These are phyloP conservation scores for Colletotrichum sp. DNA, from an alignment of 2,329 filamentous ascomycete species.

Conservation along the genomic window DNA sequence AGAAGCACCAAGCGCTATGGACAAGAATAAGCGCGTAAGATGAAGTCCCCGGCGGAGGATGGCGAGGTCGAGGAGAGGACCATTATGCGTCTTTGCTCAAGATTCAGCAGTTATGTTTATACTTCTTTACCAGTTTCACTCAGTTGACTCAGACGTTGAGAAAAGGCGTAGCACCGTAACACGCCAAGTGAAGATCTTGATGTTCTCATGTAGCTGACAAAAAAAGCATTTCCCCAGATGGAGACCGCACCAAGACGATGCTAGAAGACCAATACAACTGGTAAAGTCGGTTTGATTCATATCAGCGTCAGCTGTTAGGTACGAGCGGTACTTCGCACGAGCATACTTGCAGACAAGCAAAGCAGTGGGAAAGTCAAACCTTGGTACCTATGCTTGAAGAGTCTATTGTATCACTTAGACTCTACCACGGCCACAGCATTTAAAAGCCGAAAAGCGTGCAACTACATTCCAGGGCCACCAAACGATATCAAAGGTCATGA, in stretches of 20 bases:
- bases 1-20: not conserved
- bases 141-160: not conserved
- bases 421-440: not conserved
- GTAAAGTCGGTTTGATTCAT: not conserved
- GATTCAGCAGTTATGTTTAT: not conserved
- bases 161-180: not conserved
- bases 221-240: accelerated
- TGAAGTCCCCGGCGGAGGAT: accelerated
- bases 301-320: accelerated
- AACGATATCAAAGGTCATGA: accelerated
- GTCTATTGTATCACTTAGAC: no score
- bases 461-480: accelerated
- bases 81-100: not conserved
- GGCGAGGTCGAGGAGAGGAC: not conserved
- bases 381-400: accelerated
- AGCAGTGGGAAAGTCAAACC: not conserved
- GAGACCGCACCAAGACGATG: not conserved
- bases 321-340: accelerated
- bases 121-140: accelerated
- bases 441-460: accelerated
- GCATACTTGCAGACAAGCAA: not conserved
- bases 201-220: not conserved
- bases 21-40: accelerated
- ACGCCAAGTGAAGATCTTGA: not conserved
- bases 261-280: not conserved